Conservation (phyloP, 2,329 filamentous ascomycete species). For the Thielaviopsis punctulata region DNA sequence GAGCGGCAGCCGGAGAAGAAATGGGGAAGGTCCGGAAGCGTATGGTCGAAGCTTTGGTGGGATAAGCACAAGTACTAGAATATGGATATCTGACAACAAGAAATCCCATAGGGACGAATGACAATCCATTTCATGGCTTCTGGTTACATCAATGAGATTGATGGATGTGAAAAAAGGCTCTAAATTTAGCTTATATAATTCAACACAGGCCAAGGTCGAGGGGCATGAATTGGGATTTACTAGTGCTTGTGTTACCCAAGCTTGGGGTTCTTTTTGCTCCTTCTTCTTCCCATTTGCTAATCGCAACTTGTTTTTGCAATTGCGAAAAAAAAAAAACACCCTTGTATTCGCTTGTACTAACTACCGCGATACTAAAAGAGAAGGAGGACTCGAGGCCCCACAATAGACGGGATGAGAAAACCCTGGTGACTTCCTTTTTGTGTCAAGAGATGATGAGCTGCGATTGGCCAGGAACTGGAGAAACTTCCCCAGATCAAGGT, state of each 20-base stretch:
- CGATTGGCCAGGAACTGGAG: background rate
- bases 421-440: background rate
- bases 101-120: too few species aligned
- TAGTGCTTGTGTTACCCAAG: background rate
- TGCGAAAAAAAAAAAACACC: background rate
- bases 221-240: too few species aligned
- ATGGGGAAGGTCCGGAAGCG: background rate
- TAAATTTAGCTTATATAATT: too few species aligned
- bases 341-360: too few species aligned
- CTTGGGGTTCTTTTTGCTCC: background rate
- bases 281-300: background rate
- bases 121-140: too few species aligned
- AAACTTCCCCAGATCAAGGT: conserved; percentile 5
- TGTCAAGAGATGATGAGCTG: background rate
- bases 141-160: too few species aligned
- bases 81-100: too few species aligned
- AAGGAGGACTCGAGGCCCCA: background rate
- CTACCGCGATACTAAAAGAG: too few species aligned
- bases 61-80: background rate
- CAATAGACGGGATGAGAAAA: background rate
- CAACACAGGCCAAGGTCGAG: background rate
- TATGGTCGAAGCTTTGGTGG: background rate
- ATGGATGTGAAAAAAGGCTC: too few species aligned
- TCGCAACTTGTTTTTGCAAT: background rate
- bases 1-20: background rate